Conservation (phyloP, 164 flowering plant species). For the Liquidambar formosana region DNA sequence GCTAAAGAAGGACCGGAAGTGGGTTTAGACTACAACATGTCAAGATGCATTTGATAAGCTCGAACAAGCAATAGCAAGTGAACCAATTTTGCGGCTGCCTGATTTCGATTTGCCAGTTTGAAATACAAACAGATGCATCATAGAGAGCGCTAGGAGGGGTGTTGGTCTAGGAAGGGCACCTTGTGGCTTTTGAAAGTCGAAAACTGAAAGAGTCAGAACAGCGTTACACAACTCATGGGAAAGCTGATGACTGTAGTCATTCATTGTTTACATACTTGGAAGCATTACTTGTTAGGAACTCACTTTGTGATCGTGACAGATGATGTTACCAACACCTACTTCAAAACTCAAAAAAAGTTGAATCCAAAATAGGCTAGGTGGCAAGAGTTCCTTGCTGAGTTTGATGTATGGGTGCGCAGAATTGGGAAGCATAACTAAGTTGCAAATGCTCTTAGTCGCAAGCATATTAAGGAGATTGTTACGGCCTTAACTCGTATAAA, state of each 20-base stretch:
- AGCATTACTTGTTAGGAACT: background rate
- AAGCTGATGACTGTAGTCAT: background rate
- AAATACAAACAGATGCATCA: background rate
- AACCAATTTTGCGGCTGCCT: background rate
- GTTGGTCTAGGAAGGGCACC: background rate
- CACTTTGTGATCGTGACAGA: background rate
- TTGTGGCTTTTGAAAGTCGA: background rate
- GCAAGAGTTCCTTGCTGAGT: background rate
- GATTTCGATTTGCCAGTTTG: background rate
- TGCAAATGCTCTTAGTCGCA: background rate
- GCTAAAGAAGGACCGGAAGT: background rate
- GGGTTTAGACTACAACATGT: background rate
- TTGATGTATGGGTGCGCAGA: background rate
- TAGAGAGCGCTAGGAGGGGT: background rate
- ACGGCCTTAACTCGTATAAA: background rate
- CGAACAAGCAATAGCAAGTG: background rate
- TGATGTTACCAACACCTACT: background rate
- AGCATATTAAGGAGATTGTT: background rate
- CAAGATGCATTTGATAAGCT: constrained; percentile 2
- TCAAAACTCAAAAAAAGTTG: background rate
- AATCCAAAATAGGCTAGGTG: background rate
- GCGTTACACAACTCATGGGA: background rate
- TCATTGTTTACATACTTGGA: background rate
- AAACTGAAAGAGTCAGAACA: background rate
- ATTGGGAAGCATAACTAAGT: background rate